These are phyloP conservation scores for Pythium apleroticum DNA, from an alignment of 352 stramenopile genomes.

Conservation along the genomic window DNA sequence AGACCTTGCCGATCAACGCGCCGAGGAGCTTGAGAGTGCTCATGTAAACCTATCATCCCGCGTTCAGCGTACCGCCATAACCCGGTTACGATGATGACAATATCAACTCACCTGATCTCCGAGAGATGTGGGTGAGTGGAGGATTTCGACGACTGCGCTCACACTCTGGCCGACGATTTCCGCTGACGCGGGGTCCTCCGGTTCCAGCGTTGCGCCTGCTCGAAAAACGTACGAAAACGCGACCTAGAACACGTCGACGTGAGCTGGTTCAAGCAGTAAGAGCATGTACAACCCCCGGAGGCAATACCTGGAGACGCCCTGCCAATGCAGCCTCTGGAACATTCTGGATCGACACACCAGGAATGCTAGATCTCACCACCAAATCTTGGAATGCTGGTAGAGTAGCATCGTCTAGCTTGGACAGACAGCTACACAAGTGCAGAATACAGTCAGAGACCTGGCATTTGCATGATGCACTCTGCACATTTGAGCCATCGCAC, in stretches of 20 bases:
- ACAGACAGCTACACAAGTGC: constrained; percentile 10
- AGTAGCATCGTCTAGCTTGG: constrained; percentile 1
- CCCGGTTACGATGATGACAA: too few relatives aligned
- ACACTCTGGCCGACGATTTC: constrained; percentile 3
- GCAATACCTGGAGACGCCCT: constrained; percentile 22
- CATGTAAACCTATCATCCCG: constrained; percentile 45
- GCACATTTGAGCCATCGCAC: too few relatives aligned
- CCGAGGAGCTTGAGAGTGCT: constrained; percentile 59
- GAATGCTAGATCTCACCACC: background rate
- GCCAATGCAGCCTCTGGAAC: constrained; percentile 10
- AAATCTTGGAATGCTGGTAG: constrained; percentile 1
- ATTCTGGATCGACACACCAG: background rate
- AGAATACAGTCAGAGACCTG: too few relatives aligned
- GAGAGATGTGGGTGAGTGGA: background rate
- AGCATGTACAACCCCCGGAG: background rate
- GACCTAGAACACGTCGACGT: constrained; percentile 22
- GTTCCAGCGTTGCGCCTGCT: constrained; percentile 22
- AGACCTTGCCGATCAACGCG: constrained; percentile 51
- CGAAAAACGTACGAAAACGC: constrained; percentile 55
- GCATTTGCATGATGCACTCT: too few relatives aligned
- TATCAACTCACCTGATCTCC: constrained; percentile 1
- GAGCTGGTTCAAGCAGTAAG: background rate
- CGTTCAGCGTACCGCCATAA: too few relatives aligned
- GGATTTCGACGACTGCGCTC: background rate
- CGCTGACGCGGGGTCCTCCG: background rate